These are phyloP conservation scores for Phytophthora syringae DNA, from an alignment of 352 stramenopile genomes.

Conservation along the genomic window DNA sequence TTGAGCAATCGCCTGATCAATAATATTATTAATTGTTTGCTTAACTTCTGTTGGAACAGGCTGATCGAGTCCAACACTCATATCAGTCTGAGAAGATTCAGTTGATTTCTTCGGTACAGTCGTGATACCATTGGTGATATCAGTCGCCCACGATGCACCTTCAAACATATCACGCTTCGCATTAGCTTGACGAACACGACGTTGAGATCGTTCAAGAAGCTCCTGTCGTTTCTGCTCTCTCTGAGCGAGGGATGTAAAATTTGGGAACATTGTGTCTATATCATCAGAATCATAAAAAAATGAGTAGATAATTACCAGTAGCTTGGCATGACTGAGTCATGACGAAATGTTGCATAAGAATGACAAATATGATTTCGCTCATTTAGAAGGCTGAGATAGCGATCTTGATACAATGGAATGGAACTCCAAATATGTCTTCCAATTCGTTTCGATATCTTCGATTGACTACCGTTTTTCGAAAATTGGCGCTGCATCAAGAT, in stretches of 20 bases:
- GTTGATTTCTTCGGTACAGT: not conserved
- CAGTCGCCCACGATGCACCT: not conserved
- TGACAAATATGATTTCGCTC: conserved; percentile 11
- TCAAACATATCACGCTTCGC: not conserved
- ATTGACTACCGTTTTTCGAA: conserved; percentile 19
- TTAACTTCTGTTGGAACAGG: too few species aligned
- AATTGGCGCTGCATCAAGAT: conserved; percentile 21
- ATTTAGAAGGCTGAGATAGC: conserved; percentile 15
- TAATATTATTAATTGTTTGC: too few species aligned
- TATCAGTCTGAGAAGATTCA: conserved; percentile 27
- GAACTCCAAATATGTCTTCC: conserved; percentile 13
- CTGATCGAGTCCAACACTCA: too few species aligned
- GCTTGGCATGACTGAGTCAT: not conserved
- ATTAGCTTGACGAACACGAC: not conserved
- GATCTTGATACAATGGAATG: conserved; percentile 20
- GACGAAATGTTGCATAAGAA: not conserved
- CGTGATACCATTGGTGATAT: not conserved
- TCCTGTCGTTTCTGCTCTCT: conserved; percentile 11
- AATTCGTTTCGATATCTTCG: conserved; percentile 15
- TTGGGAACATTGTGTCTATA: not conserved
- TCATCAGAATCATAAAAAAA: not conserved
- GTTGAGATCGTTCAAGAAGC: conserved; percentile 8
- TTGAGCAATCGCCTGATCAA: too few species aligned
- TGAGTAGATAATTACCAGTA: not conserved
- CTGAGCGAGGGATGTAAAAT: not conserved